Percentiles rank a stretch among this genome's conserved stretches.
Conservation (phyloP, 1,284 basidiomycete species). For the Naganishia sp. region DNA sequence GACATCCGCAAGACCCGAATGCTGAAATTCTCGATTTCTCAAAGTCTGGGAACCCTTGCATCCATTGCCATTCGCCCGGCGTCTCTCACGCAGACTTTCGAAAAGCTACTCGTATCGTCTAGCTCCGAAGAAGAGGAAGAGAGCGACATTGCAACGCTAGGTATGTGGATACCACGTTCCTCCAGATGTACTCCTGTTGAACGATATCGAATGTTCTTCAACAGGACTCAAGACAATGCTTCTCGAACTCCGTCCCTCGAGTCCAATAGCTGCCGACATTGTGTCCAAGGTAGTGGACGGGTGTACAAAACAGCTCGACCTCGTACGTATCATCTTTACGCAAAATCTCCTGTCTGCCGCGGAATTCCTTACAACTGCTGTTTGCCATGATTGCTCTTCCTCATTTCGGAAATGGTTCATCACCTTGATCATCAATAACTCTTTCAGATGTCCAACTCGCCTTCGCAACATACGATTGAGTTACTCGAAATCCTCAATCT, state of each 20-base stretch:
- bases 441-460: not conserved
- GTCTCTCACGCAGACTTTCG: slow-evolving; percentile 84
- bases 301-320: slow-evolving; percentile 72
- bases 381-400: not conserved
- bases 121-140: slow-evolving; percentile 47
- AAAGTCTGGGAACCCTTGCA: slow-evolving; percentile 45
- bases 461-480: slow-evolving; percentile 56
- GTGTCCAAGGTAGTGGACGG: slow-evolving; percentile 84
- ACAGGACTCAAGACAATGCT: slow-evolving; percentile 92
- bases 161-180: slow-evolving; percentile 56
- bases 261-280: slow-evolving; percentile 73
- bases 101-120: slow-evolving; percentile 57
- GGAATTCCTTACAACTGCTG: not conserved
- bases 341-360: not conserved
- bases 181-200: not conserved
- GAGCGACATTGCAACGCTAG: slow-evolving; percentile 87
- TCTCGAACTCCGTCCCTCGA: slow-evolving; percentile 77
- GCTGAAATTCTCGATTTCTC: slow-evolving; percentile 3
- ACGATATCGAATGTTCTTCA: not conserved
- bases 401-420: not conserved
- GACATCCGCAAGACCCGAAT: not conserved
- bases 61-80: slow-evolving; percentile 62
- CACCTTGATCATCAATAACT: not conserved
- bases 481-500: slow-evolving; percentile 88
- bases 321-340: slow-evolving; percentile 58